phyloP scores from a whole-genome alignment of 805 yeast genomes.

The Teunomyces lycoperdinae region DNA sequence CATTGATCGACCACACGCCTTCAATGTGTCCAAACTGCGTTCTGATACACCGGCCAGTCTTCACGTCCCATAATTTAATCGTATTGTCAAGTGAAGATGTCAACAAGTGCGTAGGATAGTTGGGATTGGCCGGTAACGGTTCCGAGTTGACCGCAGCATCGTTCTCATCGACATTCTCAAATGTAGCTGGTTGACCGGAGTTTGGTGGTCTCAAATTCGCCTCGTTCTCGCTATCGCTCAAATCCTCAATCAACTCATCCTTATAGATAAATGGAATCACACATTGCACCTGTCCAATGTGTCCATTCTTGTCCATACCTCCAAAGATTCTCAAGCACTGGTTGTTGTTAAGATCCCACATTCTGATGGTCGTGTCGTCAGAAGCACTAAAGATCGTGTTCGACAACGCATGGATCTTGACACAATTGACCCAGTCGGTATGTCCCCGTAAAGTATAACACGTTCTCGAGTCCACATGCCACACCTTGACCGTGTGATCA shows the following conservation, averaged over 20 bases:
- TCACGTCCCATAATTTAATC: slow-evolving; percentile 87
- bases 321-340: slow-evolving; percentile 79
- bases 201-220: background rate
- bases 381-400: slow-evolving; percentile 81
- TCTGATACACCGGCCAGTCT: slow-evolving; percentile 81
- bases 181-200: background rate
- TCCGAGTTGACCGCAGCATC: background rate
- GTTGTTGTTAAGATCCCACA: slow-evolving; percentile 90
- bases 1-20: slow-evolving; percentile 96
- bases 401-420: slow-evolving; percentile 77
- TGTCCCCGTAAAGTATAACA: slow-evolving; percentile 94
- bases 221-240: slow-evolving; percentile 38
- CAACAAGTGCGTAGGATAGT: slow-evolving; percentile 76
- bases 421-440: slow-evolving; percentile 87
- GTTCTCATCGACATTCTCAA: background rate
- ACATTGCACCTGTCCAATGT: slow-evolving; percentile 90
- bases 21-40: slow-evolving; percentile 98
- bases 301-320: slow-evolving; percentile 72
- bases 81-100: slow-evolving; percentile 92
- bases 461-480: slow-evolving; percentile 93
- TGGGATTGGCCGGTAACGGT: slow-evolving; percentile 14
- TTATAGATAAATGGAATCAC: slow-evolving; percentile 81
- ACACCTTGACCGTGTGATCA: slow-evolving; percentile 86
- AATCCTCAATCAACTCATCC: slow-evolving; percentile 53
- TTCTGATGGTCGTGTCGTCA: slow-evolving; percentile 87